Evolutionary conservation across 306 rosid species (phyloP), one percentile per base, ranked within the genome.

Genomic region (Begonia fuchsioides): DNA sequence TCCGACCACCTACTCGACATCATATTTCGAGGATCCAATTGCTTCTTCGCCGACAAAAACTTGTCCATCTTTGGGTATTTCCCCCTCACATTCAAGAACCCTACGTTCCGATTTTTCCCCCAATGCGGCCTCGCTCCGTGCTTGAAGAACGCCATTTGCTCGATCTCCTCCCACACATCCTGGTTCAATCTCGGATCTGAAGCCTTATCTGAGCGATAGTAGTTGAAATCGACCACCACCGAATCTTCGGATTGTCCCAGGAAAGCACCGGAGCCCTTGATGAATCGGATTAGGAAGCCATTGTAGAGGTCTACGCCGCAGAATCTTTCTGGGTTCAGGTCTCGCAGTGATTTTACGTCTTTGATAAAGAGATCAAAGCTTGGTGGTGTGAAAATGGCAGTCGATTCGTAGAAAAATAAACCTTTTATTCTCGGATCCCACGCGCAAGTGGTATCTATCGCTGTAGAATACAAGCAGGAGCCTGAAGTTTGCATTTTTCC

Each of bases 341-440:
- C 82, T 60, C 95, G 62, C 3, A 81, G 55, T 15, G 56, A 65
- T 26, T 54, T 81, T 15, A 81, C 93, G 19, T 81, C 85, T 2
- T 55, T 44, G 19, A 78, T 39, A 58, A 86, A 86, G 65, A 61
- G 59, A 1, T 47, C 54, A 10, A 81, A 76, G 39, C 13, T 67
- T 1, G 75, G 11, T 12, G 75, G 73, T 1, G 77, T 47, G 63
- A 86, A 86, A 15, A 78, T 76, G 15, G 95, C 82, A 0, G 85
- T 81, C 39, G 69, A 71, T 53, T 86, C 85, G 13, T 69, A 86
- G 51, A 81, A 86, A 71, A 69, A 76, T 10, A 86, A 66, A 12
- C 95, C 87, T 6, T 72, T 64, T 64, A 77, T 71, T 74, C 93
- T 69, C 53, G 93, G 93, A 67, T 86, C 93, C 93, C 93, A 86